These are phyloP conservation scores for Diaporthe vaccinii DNA, from an alignment of 2,329 filamentous ascomycete species.

Conservation along the genomic window DNA sequence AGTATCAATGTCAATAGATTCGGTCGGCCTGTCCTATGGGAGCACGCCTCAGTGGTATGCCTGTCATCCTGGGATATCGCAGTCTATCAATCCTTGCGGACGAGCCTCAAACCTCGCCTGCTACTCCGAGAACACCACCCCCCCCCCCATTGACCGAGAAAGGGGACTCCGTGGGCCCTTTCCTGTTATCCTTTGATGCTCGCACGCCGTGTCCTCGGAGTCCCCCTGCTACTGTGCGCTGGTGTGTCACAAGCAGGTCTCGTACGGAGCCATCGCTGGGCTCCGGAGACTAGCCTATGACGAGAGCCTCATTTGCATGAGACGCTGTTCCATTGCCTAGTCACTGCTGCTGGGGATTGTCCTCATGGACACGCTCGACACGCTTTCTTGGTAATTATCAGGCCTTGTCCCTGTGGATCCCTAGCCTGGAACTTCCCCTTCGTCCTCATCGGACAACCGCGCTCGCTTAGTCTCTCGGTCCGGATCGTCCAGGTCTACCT, in stretches of 20 bases:
- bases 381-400: background rate
- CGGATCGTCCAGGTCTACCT: conserved; percentile 44
- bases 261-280: background rate
- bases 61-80: conserved; percentile 41
- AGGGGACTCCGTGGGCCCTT: conserved; percentile 6
- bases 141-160: conserved; percentile 14
- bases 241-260: background rate
- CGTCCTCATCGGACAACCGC: conserved; percentile 46
- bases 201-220: background rate
- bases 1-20: conserved; percentile 5
- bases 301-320: background rate
- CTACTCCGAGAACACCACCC: conserved; percentile 24
- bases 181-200: background rate
- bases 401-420: background rate
- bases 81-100: conserved; percentile 35
- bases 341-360: background rate
- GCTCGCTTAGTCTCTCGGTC: conserved; percentile 45
- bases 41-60: conserved; percentile 22
- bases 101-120: conserved; percentile 19
- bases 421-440: conserved; percentile 44
- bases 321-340: background rate
- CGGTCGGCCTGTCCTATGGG: background rate
- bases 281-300: background rate
- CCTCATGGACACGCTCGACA: background rate
- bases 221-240: background rate